phyloP scores from a whole-genome alignment of 2,329 filamentous ascomycete genomes.

The Berkeleyomyces basicola region DNA sequence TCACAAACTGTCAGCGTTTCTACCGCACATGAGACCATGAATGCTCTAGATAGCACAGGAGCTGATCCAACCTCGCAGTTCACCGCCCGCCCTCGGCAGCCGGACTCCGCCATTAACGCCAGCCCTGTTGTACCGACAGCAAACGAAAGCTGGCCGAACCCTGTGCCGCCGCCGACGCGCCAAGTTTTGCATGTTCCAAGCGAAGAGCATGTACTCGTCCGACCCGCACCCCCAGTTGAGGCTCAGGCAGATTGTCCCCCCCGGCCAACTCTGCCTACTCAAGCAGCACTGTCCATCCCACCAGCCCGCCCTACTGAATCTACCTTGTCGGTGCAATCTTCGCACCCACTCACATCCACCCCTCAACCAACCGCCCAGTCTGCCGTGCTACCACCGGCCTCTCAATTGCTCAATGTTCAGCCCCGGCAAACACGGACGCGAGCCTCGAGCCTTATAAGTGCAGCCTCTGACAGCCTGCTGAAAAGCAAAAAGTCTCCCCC shows the following conservation, averaged over 20 bases:
- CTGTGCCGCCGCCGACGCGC: background rate
- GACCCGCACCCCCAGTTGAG: background rate
- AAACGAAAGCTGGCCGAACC: background rate
- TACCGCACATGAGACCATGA: slow-evolving; percentile 28
- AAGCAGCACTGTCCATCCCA: no score
- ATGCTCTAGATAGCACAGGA: slow-evolving; percentile 27
- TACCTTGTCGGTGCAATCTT: no score
- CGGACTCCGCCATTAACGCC: background rate
- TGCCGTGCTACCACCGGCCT: background rate
- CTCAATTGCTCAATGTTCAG: background rate
- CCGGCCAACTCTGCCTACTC: no score
- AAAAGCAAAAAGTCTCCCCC: slow-evolving; percentile 57
- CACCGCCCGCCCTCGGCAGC: background rate
- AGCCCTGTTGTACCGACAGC: background rate
- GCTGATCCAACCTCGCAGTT: slow-evolving; percentile 3
- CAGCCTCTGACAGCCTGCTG: slow-evolving; percentile 26
- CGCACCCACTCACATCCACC: no score
- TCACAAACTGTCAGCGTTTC: slow-evolving; percentile 29
- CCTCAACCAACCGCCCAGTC: background rate
- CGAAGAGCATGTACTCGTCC: background rate
- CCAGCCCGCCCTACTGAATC: no score
- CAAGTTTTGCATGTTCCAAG: background rate
- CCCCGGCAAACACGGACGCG: background rate
- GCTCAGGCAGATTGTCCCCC: no score
- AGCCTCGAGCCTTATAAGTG: background rate